Percentiles rank a stretch among this genome's conserved stretches.
phyloP scores from a whole-genome alignment of 208 protist species.

The Zelonia costaricensis region DNA sequence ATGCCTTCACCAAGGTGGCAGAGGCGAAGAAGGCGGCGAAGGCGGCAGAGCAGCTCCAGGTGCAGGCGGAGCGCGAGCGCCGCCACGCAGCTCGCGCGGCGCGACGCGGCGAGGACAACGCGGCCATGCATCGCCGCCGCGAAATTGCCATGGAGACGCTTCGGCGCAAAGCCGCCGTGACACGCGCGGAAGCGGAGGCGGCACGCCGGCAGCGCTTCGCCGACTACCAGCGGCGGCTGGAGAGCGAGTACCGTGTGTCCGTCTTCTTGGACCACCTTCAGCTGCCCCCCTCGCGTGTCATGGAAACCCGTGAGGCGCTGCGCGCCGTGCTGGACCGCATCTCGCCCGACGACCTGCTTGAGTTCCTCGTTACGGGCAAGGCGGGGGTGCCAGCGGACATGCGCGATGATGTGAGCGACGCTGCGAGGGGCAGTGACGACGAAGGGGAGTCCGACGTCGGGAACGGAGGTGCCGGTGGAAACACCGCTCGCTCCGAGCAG shows the following conservation, averaged over 20 bases:
- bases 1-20: slow-evolving; percentile 1
- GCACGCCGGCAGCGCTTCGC: slow-evolving; percentile 31
- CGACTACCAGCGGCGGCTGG: slow-evolving; percentile 33
- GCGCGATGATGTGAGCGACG: no score
- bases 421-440: no score
- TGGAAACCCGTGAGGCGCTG: slow-evolving; percentile 40
- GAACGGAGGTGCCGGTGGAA: no score
- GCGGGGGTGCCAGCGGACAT: slow-evolving; percentile 68
- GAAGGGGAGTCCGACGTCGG: neutral
- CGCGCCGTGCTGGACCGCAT: slow-evolving; percentile 37
- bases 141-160: slow-evolving; percentile 30
- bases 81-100: slow-evolving; percentile 22
- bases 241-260: slow-evolving; percentile 42
- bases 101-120: slow-evolving; percentile 16
- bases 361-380: slow-evolving; percentile 77
- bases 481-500: neutral
- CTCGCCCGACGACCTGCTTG: slow-evolving; percentile 72
- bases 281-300: slow-evolving; percentile 45
- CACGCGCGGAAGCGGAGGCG: slow-evolving; percentile 17
- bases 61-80: slow-evolving; percentile 28
- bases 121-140: slow-evolving; percentile 25
- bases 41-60: slow-evolving; percentile 11
- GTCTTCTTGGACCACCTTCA: slow-evolving; percentile 66
- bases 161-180: slow-evolving; percentile 21
- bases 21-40: slow-evolving; percentile 3